These are phyloP conservation scores for Hortiboletus campestris DNA, from an alignment of 768 basidiomycete species.

Conservation along the genomic window DNA sequence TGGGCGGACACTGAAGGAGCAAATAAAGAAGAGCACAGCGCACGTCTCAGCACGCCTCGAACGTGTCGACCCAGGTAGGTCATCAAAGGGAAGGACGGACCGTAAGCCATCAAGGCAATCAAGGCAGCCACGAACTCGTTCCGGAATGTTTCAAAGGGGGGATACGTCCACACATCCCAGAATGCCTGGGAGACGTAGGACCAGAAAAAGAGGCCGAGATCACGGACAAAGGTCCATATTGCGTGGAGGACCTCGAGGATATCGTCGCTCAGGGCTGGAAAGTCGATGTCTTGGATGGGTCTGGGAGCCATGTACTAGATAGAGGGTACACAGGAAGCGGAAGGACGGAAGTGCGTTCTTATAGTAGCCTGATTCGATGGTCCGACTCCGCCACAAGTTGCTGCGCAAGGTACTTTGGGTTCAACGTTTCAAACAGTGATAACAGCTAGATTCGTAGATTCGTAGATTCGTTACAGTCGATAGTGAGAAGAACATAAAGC, in stretches of 20 bases:
- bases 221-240: constrained; percentile 4
- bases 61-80: too few species aligned
- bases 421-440: too few species aligned
- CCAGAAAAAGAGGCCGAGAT: constrained; percentile 7
- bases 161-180: constrained; percentile 17
- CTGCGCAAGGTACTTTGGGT: too few species aligned
- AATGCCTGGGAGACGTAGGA: constrained; percentile 7
- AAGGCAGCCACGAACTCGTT: constrained; percentile 13
- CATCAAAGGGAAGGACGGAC: constrained; percentile 5
- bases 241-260: constrained; percentile 14
- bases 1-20: constrained; percentile 5
- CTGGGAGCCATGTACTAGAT: too few species aligned
- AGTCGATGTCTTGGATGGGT: constrained; percentile 11
- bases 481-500: too few species aligned
- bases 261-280: constrained; percentile 12
- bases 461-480: too few species aligned
- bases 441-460: too few species aligned
- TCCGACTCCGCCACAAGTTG: too few species aligned
- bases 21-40: too few species aligned
- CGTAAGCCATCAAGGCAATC: constrained; percentile 10
- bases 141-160: constrained; percentile 24
- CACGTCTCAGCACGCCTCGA: background rate
- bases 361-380: too few species aligned
- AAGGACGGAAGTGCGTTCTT: too few species aligned
- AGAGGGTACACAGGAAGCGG: too few species aligned